Base-by-base conservation (phyloP, 495 filamentous ascomycete genomes). In the Delitschia confertaspora region DNA sequence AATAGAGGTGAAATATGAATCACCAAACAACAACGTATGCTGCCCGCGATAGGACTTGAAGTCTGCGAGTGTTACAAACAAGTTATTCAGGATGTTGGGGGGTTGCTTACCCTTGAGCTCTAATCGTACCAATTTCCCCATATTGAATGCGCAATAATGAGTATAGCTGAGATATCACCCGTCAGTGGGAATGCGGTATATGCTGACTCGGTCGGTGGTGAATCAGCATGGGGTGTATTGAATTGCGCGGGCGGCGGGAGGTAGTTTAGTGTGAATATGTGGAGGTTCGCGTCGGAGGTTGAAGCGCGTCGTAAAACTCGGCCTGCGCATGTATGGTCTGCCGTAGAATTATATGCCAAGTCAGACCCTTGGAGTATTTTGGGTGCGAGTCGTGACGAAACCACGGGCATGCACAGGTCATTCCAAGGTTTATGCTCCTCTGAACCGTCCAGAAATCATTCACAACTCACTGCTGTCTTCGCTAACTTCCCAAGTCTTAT, bases 11-110 rank as follows among this genome's bases (percentile, higher is more conserved):
- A 99, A 99, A 60, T 95, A 96, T 3, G 86, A 88, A 69, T 99
- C 88, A 59, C 91, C 93, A 52, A 99, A 88, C n/a, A 93, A 73
- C 18, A 99, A 77, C 26, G 73, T 75, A 65, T 99, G 91, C 53
- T 94, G 80, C 32, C 83, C 89, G 65, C 93, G 94, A 73, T 99
- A 99, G 59, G 89, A 95, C 68, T 98, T 96, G 82, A 96, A 98
- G 70, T 98, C 86, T 93, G 55, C 46, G 27, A 27, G 4, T 3
- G 30, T 16, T 37, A 8, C 25, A 25, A 13, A 40, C 20, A 32
- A 11, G 21, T 9, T 42, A 32, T 17, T 10, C 6, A n/a, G 13
- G 13, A 29, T n/a, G 8, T 17, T 20, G 16, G 39, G 6, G 4
- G 13, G 16, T 14, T 11, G 67, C 82, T 44, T 74, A 93, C 88